These are phyloP conservation scores for Penicillium vulpinum DNA, from an alignment of 2,329 filamentous ascomycete species.

Conservation along the genomic window DNA sequence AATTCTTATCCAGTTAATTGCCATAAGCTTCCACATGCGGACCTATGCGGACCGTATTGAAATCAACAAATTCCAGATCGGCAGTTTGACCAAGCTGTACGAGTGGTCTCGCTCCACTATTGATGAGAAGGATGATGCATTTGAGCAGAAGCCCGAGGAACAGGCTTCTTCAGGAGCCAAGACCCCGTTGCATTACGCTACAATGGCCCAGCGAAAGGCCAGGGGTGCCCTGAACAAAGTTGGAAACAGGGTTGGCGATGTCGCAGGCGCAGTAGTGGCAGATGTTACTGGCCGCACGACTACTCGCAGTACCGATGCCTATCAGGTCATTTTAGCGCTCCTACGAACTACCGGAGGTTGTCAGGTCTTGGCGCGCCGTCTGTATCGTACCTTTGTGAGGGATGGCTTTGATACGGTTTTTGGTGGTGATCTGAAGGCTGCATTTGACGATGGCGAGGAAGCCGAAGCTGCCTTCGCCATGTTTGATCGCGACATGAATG, in stretches of 20 bases:
- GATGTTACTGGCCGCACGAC: slow-evolving; percentile 80
- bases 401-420: slow-evolving; percentile 73
- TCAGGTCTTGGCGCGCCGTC: slow-evolving; percentile 79
- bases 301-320: slow-evolving; percentile 71
- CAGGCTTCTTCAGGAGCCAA: slow-evolving; percentile 57
- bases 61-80: slow-evolving; percentile 87
- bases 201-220: slow-evolving; percentile 70
- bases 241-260: slow-evolving; percentile 78
- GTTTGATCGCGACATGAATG: slow-evolving; percentile 96
- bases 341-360: slow-evolving; percentile 70
- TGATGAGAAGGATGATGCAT: slow-evolving; percentile 70
- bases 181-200: slow-evolving; percentile 72
- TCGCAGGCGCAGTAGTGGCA: slow-evolving; percentile 81
- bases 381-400: slow-evolving; percentile 83
- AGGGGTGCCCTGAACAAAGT: slow-evolving; percentile 75
- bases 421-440: slow-evolving; percentile 73
- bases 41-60: slow-evolving; percentile 91
- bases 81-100: slow-evolving; percentile 64
- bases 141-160: slow-evolving; percentile 61
- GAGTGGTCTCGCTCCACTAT: slow-evolving; percentile 61
- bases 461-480: slow-evolving; percentile 85
- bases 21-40: slow-evolving; percentile 85
- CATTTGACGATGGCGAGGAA: slow-evolving; percentile 80
- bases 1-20: slow-evolving; percentile 91
- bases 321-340: slow-evolving; percentile 79